Evolutionary conservation across 2,329 filamentous ascomycete genomes (phyloP), one percentile per base, ranked within the genome.

Genomic region (Pseudocercospora cruenta): DNA sequence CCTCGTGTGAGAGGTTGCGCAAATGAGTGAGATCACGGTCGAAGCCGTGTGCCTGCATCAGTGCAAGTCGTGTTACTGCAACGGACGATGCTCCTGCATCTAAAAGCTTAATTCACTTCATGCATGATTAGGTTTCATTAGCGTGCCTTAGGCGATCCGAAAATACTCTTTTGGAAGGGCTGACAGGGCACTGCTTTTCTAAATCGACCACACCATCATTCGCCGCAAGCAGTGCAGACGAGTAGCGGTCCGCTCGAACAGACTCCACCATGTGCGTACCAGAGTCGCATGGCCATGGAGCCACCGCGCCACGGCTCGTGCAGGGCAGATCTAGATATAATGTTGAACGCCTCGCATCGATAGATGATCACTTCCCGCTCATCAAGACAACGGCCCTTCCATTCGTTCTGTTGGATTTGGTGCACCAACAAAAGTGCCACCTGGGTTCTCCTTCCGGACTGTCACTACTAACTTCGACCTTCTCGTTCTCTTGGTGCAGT

Each of bases 101-200:
- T 19, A 19, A 55, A 55, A 55, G 51, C 51, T 55, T 55, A 21
- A 55, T 28, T 55, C 26, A 31, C 51, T 26, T 51, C 47, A 51
- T 51, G 47, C 47, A 51, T 24, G 47, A 51, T 51, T 51, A 51
- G 24, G 21, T 54, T 26, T 14, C 6, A 9, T 26, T 54, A 54
- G 51, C 16, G 21, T 33, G 51, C 26, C 4, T 33, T 55, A 55
- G 24, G 16, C 22, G 24, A 31, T 55, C 51, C 51, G 51, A 26
- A 55, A 55, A 55, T 55, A 55, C 24, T 51, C 24, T 51, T 55
- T 16, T 26, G 53, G 36, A 28, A 57, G 60, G 33, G 47, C 28
- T 62, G 49, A 33, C 60, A 62, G 49, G 62, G 54, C 55, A 31
- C n/a, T 22, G 47, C 47, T 16, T 51, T 24, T 51, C 51, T 26